A percentile compares a stretch with the other conserved stretches of the same genome.
phyloP scores from a whole-genome alignment of 306 rosid genomes.

The Comarum palustre region DNA sequence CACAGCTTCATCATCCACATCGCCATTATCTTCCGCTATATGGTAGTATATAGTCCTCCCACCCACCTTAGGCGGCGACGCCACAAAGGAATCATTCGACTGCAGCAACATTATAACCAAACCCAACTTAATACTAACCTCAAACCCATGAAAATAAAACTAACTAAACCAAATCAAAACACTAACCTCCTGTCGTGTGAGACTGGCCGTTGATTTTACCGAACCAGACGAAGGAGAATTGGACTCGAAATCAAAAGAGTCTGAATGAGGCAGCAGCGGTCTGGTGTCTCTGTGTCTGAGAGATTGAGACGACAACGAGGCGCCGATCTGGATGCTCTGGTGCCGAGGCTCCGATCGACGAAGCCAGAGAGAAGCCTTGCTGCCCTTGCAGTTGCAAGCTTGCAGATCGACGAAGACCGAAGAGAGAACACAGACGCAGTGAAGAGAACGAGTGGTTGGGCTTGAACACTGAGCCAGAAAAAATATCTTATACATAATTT shows the following conservation, averaged over 20 bases:
- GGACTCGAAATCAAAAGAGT: constrained; percentile 55
- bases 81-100: constrained; percentile 47
- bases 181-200: constrained; percentile 57
- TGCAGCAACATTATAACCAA: constrained; percentile 27
- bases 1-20: constrained; percentile 53
- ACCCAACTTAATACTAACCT: neutral
- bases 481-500: too few relatives aligned
- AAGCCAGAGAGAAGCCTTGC: too few relatives aligned
- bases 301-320: too few relatives aligned
- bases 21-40: constrained; percentile 76
- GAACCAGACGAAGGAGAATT: constrained; percentile 40
- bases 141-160: neutral
- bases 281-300: too few relatives aligned
- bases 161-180: neutral
- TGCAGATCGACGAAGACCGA: too few relatives aligned
- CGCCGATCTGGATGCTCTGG: too few relatives aligned
- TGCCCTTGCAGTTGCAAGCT: too few relatives aligned
- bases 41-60: constrained; percentile 81
- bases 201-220: constrained; percentile 33
- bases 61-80: constrained; percentile 48
- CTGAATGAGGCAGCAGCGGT: constrained; percentile 43
- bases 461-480: too few relatives aligned
- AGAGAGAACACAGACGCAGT: too few relatives aligned
- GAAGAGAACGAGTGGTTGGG: too few relatives aligned
- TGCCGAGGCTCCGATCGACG: too few relatives aligned